Evolutionary conservation across 352 stramenopile genomes (phyloP).

Genomic region (Aphanomyces cochlioides): DNA sequence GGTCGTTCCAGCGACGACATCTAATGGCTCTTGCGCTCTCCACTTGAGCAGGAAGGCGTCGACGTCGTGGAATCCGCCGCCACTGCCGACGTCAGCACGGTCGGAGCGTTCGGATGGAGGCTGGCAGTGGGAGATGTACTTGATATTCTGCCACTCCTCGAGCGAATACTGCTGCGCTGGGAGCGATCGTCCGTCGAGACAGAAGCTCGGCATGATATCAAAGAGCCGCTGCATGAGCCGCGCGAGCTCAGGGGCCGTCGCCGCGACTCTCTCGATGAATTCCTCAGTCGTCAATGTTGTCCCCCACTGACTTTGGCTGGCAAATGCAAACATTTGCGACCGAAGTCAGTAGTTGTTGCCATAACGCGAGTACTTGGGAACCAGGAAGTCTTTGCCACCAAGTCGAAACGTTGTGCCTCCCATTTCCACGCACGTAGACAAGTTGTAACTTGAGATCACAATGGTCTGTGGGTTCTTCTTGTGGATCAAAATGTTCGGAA

Average conservation of each 20-base stretch:
- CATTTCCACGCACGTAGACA: too few species aligned
- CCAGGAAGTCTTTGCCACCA: too few species aligned
- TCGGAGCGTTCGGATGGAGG: background rate
- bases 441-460: too few species aligned
- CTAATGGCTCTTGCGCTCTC: background rate
- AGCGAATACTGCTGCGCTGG: background rate
- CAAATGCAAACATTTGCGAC: slow-evolving; percentile 61
- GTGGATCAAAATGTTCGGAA: too few species aligned
- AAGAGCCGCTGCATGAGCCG: slow-evolving; percentile 59
- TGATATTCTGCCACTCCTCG: background rate
- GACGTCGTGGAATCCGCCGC: background rate
- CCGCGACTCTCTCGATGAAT: background rate
- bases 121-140: slow-evolving; percentile 12
- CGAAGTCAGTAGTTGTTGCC: too few species aligned
- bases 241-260: slow-evolving; percentile 33
- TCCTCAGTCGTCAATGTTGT: background rate
- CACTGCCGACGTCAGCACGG: too few species aligned
- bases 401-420: too few species aligned
- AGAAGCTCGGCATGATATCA: background rate
- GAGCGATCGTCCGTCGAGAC: background rate
- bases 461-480: too few species aligned
- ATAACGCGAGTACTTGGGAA: too few species aligned
- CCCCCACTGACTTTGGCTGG: slow-evolving; percentile 47
- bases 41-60: slow-evolving; percentile 7
- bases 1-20: background rate